Evolutionary conservation across 257 asterid genomes (phyloP).

Genomic region (Anisodus acutangulus): DNA sequence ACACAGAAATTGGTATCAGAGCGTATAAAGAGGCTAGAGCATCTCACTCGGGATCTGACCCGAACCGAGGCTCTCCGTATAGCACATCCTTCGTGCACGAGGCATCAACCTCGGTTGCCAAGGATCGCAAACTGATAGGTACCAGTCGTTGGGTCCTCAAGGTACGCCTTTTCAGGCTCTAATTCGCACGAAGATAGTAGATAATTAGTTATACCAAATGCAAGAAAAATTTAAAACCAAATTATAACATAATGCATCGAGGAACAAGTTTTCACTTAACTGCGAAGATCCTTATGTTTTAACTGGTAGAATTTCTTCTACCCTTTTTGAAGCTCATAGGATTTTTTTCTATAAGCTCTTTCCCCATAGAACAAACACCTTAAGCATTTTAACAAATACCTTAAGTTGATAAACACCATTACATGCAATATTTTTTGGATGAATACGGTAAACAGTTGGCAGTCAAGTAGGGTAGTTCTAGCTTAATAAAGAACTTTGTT

Average conservation of each 20-base stretch:
- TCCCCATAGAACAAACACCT: background rate
- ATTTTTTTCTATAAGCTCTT: background rate
- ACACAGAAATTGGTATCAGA: no score
- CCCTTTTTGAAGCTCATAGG: background rate
- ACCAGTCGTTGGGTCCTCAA: no score
- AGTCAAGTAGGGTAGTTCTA: slow-evolving; percentile 19
- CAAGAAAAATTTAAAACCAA: background rate
- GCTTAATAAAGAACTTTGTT: background rate
- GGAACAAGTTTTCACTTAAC: background rate
- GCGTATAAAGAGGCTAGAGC: no score
- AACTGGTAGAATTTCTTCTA: background rate
- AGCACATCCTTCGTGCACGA: no score
- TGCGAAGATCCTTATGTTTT: background rate
- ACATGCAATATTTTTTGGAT: slow-evolving; percentile 8
- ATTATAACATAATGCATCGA: background rate
- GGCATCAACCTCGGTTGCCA: no score
- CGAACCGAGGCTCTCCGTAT: no score
- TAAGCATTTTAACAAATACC: background rate
- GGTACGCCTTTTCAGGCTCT: no score
- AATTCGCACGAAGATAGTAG: background rate
- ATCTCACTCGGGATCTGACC: no score
- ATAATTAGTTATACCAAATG: background rate
- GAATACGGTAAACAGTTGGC: background rate
- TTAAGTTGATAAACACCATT: background rate
- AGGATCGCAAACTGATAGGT: no score